These are phyloP conservation scores for Funneliformis caledonium DNA, from an alignment of 371 early-diverging fungal genomes.

Conservation along the genomic window DNA sequence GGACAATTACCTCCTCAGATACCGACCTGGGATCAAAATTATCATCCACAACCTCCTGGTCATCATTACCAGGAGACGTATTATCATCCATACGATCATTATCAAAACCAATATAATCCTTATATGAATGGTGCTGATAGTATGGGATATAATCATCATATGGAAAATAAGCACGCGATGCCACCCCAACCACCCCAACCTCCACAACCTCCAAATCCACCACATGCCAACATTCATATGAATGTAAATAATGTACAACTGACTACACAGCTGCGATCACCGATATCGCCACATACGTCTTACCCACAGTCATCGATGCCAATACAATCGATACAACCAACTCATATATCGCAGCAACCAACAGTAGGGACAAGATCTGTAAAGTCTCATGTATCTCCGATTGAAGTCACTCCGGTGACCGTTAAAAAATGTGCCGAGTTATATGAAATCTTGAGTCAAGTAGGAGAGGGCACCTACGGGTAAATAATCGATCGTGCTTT, in stretches of 20 bases:
- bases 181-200: constrained; percentile 30
- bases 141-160: constrained; percentile 13
- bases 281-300: background rate
- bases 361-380: background rate
- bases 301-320: background rate
- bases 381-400: background rate
- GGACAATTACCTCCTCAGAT: constrained; percentile 33
- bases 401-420: background rate
- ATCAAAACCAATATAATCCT: background rate
- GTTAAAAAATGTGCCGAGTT: constrained; percentile 21
- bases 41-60: constrained; percentile 19
- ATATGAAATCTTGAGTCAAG: constrained; percentile 45
- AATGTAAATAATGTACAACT: background rate
- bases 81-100: constrained; percentile 7
- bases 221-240: background rate
- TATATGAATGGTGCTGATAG: background rate
- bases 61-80: constrained; percentile 1
- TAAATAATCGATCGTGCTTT: constrained; percentile 43
- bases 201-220: constrained; percentile 18
- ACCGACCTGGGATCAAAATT: constrained; percentile 27
- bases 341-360: background rate
- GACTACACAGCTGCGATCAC: background rate
- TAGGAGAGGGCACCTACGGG: constrained; percentile 57
- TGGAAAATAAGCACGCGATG: constrained; percentile 4
- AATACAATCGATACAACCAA: background rate